A percentile compares a stretch with the other conserved stretches of the same genome.
These are phyloP conservation scores for Cucumis cinereus DNA, from an alignment of 306 rosid genomes.

Conservation along the genomic window DNA sequence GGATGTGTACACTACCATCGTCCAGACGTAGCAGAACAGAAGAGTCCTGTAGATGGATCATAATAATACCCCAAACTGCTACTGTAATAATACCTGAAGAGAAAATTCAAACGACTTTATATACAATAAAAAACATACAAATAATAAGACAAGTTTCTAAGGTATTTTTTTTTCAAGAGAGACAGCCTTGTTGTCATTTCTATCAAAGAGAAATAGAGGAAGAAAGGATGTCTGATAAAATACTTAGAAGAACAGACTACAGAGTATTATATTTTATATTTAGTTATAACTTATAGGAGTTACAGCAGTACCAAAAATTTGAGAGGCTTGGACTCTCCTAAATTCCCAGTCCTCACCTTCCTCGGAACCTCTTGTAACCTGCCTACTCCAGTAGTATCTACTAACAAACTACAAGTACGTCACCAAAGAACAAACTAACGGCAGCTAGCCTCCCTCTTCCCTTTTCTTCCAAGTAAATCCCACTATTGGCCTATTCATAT, in stretches of 20 bases:
- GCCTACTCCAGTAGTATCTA: background rate
- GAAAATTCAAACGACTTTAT: background rate
- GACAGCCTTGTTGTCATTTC: background rate
- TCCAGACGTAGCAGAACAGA: conserved; percentile 52
- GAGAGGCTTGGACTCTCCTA: background rate
- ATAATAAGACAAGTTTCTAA: background rate
- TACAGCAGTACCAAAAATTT: background rate
- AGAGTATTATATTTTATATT: background rate
- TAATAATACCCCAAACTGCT: conserved; percentile 28
- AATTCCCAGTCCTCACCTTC: background rate
- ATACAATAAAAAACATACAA: background rate
- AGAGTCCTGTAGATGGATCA: conserved; percentile 27
- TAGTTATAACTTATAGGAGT: background rate
- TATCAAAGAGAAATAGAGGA: background rate
- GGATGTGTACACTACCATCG: conserved; percentile 35
- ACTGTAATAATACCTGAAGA: conserved; percentile 64
- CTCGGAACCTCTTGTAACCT: background rate
- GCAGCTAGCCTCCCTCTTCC: background rate
- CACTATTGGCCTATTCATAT: background rate
- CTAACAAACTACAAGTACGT: background rate
- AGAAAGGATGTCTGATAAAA: background rate
- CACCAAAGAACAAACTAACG: background rate
- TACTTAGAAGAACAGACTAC: background rate
- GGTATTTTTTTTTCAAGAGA: background rate
- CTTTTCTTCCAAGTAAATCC: background rate